Evolutionary conservation across 2,329 filamentous ascomycete genomes (phyloP).

Genomic region (Lizonia empirigonia): DNA sequence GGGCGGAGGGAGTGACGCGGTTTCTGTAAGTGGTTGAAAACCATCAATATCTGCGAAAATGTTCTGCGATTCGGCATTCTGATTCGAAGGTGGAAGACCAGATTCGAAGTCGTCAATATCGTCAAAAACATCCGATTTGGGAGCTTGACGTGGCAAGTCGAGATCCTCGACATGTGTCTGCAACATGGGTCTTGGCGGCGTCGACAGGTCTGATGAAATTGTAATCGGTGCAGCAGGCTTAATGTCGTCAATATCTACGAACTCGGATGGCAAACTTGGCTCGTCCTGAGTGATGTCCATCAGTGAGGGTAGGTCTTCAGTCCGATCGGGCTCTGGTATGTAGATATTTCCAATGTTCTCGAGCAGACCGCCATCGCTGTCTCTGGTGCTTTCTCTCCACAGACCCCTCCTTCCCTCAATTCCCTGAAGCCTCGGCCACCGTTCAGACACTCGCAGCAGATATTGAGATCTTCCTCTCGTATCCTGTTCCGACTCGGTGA

Average conservation of each 20-base stretch:
- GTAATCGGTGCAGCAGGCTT: constrained; percentile 11
- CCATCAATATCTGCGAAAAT: constrained; percentile 38
- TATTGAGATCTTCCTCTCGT: neutral
- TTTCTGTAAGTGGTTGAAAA: constrained; percentile 26
- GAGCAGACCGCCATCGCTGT: constrained; percentile 39
- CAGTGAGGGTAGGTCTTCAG: constrained; percentile 38
- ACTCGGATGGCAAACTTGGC: constrained; percentile 3
- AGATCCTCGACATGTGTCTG: neutral
- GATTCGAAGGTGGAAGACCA: constrained; percentile 36
- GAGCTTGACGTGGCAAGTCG: neutral
- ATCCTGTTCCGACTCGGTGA: constrained; percentile 43
- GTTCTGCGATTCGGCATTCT: constrained; percentile 25
- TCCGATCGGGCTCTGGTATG: constrained; percentile 40
- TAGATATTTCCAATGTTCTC: constrained; percentile 34
- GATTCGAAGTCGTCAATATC: constrained; percentile 35
- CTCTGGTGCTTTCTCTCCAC: constrained; percentile 44
- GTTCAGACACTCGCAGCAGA: neutral
- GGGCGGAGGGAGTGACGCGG: constrained; percentile 6
- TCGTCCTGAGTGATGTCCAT: constrained; percentile 26
- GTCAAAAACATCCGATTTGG: constrained; percentile 19
- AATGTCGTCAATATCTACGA: constrained; percentile 33
- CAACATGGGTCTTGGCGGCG: constrained; percentile 14
- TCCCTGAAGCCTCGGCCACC: constrained; percentile 28
- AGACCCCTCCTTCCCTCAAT: constrained; percentile 31
- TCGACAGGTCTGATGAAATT: constrained; percentile 33